These are phyloP conservation scores for Termitomyces titanicus DNA, from an alignment of 768 basidiomycete species.

Conservation along the genomic window DNA sequence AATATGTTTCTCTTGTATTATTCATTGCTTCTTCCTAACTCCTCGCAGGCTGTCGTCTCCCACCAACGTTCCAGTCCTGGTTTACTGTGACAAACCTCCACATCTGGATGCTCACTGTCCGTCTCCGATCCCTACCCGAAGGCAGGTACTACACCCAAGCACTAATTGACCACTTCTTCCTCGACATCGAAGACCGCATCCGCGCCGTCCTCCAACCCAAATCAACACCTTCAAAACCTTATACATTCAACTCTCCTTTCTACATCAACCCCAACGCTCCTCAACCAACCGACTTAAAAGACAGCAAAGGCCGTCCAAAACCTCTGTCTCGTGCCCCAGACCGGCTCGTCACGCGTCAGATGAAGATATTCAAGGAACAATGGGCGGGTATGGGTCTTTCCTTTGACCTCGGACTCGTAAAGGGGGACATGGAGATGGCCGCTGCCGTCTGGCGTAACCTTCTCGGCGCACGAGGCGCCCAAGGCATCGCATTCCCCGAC, in stretches of 20 bases:
- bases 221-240: slow-evolving; percentile 33
- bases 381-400: slow-evolving; percentile 81
- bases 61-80: slow-evolving; percentile 96
- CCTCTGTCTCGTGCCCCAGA: slow-evolving; percentile 57
- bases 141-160: slow-evolving; percentile 73
- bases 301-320: slow-evolving; percentile 20
- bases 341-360: slow-evolving; percentile 74
- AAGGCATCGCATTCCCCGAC: slow-evolving; percentile 52
- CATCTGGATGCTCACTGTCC: slow-evolving; percentile 86
- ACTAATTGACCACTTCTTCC: slow-evolving; percentile 92
- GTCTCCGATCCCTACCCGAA: slow-evolving; percentile 79
- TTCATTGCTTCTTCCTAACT: background rate
- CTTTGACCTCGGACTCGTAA: slow-evolving; percentile 74
- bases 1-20: slow-evolving; percentile 19
- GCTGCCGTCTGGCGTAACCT: slow-evolving; percentile 90
- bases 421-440: slow-evolving; percentile 80
- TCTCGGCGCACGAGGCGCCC: slow-evolving; percentile 79
- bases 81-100: slow-evolving; percentile 93
- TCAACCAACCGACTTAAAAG: slow-evolving; percentile 1
- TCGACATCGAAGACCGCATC: slow-evolving; percentile 89
- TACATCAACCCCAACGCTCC: slow-evolving; percentile 44
- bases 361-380: slow-evolving; percentile 91
- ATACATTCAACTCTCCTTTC: slow-evolving; percentile 43
- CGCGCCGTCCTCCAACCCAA: slow-evolving; percentile 72
- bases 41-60: slow-evolving; percentile 70